These are phyloP conservation scores for Cavenderia fasciculata DNA, from an alignment of 78 protist species.

Conservation along the genomic window DNA sequence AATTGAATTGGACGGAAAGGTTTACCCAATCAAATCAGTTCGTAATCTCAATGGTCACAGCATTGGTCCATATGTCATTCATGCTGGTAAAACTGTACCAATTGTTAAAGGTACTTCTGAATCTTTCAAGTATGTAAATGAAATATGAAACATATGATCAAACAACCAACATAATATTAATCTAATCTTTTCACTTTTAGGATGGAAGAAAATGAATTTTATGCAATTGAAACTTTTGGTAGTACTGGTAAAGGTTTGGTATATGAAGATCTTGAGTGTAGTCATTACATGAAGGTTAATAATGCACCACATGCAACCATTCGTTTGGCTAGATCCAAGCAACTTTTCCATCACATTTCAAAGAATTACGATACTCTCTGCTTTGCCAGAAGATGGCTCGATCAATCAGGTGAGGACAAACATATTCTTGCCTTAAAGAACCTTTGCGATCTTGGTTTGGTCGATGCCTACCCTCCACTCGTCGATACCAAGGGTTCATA, in stretches of 20 bases:
- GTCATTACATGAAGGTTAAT: constrained; percentile 94
- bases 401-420: constrained; percentile 65
- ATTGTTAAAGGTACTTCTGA: constrained; percentile 1
- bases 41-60: constrained; percentile 98
- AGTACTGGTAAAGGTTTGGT: constrained; percentile 87
- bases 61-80: constrained; percentile 84
- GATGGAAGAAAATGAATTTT: constrained; percentile 98
- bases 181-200: constrained; percentile 48
- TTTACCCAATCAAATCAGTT: constrained; percentile 90
- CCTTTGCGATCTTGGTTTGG: constrained; percentile 89
- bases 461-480: constrained; percentile 95
- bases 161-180: too few species aligned
- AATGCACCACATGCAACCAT: constrained; percentile 59
- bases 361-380: constrained; percentile 96
- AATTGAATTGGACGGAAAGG: constrained; percentile 95
- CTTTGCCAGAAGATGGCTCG: constrained; percentile 92
- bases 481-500: constrained; percentile 93
- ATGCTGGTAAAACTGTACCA: background rate
- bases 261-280: constrained; percentile 92
- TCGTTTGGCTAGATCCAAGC: constrained; percentile 80
- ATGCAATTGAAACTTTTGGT: constrained; percentile 99
- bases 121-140: too few species aligned
- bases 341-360: constrained; percentile 89
- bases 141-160: too few species aligned
- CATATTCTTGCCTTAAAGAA: constrained; percentile 86